These are phyloP conservation scores for Mucor velutinosus DNA, from an alignment of 371 early-diverging fungal species.

Conservation along the genomic window DNA sequence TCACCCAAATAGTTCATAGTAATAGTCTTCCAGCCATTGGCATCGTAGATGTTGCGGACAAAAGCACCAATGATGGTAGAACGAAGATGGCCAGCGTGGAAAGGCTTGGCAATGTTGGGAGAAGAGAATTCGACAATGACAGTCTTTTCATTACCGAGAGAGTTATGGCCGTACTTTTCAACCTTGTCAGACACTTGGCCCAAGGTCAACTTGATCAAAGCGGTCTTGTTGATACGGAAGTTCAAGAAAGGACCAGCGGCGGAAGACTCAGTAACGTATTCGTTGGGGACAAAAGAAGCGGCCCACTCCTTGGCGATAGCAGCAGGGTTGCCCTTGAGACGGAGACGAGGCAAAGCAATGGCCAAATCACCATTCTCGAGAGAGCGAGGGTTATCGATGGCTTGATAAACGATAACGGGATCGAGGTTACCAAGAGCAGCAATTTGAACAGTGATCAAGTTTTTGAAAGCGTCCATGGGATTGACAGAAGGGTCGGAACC, in stretches of 20 bases:
- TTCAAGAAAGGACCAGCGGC: conserved; percentile 86
- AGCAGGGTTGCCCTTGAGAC: conserved; percentile 85
- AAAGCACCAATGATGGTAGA: conserved; percentile 98
- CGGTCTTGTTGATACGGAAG: conserved; percentile 72
- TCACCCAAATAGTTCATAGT: conserved; percentile 99
- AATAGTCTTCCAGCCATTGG: conserved; percentile 89
- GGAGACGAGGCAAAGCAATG: conserved; percentile 83
- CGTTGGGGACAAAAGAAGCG: conserved; percentile 67
- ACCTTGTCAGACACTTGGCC: conserved; percentile 47
- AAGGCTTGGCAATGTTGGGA: conserved; percentile 99
- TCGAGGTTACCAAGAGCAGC: conserved; percentile 50
- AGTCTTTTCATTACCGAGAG: conserved; percentile 66
- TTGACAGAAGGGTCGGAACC: conserved; percentile 57
- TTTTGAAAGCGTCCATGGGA: conserved; percentile 60
- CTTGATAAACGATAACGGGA: conserved; percentile 47
- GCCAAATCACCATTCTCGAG: conserved; percentile 79
- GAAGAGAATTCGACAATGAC: conserved; percentile 94
- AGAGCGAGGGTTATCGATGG: conserved; percentile 64
- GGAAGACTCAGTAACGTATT: conserved; percentile 57
- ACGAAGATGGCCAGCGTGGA: conserved; percentile 99
- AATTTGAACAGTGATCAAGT: conserved; percentile 55
- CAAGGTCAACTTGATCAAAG: conserved; percentile 58
- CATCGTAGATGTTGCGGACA: conserved; percentile 78
- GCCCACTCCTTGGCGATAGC: conserved; percentile 74
- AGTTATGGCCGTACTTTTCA: conserved; percentile 70